phyloP scores from a whole-genome alignment of 2,329 filamentous ascomycete genomes.

The Diaporthe capsici region DNA sequence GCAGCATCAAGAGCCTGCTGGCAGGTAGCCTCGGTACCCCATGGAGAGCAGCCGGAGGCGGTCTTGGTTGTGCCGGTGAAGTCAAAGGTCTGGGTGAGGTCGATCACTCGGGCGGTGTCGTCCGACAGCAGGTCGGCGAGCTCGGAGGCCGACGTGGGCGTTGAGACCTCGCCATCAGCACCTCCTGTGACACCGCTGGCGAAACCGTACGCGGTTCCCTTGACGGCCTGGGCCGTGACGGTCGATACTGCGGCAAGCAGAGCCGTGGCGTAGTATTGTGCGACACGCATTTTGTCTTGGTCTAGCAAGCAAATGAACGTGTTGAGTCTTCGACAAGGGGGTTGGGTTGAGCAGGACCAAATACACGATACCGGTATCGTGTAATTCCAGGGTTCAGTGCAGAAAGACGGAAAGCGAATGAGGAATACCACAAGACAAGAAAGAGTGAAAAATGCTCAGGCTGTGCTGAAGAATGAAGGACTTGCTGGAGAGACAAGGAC shows the following conservation, averaged over 20 bases:
- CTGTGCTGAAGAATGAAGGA: slow-evolving; percentile 7
- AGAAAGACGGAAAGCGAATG: slow-evolving; percentile 26
- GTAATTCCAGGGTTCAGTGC: slow-evolving; percentile 23
- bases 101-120: slow-evolving; percentile 67
- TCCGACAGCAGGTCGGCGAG: slow-evolving; percentile 72
- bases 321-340: neutral
- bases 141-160: slow-evolving; percentile 67
- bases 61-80: slow-evolving; percentile 69
- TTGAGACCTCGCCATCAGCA: slow-evolving; percentile 65
- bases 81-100: slow-evolving; percentile 69
- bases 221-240: slow-evolving; percentile 48
- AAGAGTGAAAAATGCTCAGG: slow-evolving; percentile 19
- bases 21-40: slow-evolving; percentile 65
- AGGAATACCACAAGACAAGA: slow-evolving; percentile 21
- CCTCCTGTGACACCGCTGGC: slow-evolving; percentile 71
- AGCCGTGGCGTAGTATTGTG: slow-evolving; percentile 36
- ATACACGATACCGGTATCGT: slow-evolving; percentile 32
- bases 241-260: slow-evolving; percentile 45
- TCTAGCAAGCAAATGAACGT: slow-evolving; percentile 24
- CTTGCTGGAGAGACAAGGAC: neutral
- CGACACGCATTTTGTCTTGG: slow-evolving; percentile 29
- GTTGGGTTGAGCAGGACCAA: slow-evolving; percentile 13
- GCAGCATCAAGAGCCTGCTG: slow-evolving; percentile 73
- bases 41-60: slow-evolving; percentile 69
- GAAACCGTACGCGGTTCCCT: slow-evolving; percentile 57